Evolutionary conservation across 1,284 basidiomycete species (phyloP).

Genomic region (Mycena sp.): DNA sequence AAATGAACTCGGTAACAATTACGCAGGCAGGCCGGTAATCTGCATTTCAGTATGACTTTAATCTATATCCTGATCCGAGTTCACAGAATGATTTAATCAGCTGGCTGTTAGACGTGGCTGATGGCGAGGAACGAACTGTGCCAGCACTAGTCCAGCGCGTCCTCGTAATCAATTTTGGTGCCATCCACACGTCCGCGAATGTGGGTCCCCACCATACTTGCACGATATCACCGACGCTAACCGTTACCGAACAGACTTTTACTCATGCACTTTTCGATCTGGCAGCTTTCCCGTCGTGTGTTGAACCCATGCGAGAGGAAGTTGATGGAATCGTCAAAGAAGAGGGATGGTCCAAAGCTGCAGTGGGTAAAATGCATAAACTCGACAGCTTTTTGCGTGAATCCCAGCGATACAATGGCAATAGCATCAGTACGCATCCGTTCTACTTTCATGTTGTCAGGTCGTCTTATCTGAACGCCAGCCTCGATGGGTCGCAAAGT

Average conservation of each 20-base stretch:
- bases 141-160: slow-evolving; percentile 41
- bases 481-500: slow-evolving; percentile 37
- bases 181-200: slow-evolving; percentile 46
- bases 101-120: slow-evolving; percentile 44
- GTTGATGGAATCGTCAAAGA: slow-evolving; percentile 45
- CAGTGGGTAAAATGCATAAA: slow-evolving; percentile 53
- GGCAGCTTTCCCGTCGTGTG: slow-evolving; percentile 50
- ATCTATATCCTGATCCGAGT: neutral
- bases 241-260: slow-evolving; percentile 37
- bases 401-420: slow-evolving; percentile 47
- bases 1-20: slow-evolving; percentile 46
- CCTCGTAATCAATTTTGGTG: slow-evolving; percentile 46
- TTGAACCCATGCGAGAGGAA: slow-evolving; percentile 56
- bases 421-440: slow-evolving; percentile 38
- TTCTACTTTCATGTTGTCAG: neutral
- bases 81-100: slow-evolving; percentile 48
- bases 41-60: neutral
- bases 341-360: slow-evolving; percentile 56
- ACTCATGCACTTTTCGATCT: slow-evolving; percentile 50
- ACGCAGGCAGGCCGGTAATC: slow-evolving; percentile 48
- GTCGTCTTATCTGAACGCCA: slow-evolving; percentile 13
- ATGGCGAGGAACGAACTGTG: slow-evolving; percentile 35
- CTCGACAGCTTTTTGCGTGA: slow-evolving; percentile 63
- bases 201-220: slow-evolving; percentile 24
- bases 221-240: neutral